phyloP scores from a whole-genome alignment of 495 filamentous ascomycete genomes.

The Penicillium chermesinum region DNA sequence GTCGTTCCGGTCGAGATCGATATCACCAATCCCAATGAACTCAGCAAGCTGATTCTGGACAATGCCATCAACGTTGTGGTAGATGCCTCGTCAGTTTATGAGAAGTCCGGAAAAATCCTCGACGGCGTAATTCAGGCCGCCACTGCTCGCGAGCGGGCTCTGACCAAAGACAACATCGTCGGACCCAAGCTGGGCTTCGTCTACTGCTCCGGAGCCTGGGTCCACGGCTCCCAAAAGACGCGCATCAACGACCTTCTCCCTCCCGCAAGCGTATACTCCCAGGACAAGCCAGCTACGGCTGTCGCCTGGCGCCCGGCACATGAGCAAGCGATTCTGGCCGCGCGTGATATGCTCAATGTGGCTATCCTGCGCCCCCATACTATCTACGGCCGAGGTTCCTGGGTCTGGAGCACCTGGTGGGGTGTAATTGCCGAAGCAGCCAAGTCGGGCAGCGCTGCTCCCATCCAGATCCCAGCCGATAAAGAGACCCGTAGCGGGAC shows the following conservation, averaged over 20 bases:
- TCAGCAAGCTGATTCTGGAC: constrained; percentile 13
- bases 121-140: constrained; percentile 17
- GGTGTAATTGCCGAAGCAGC: constrained; percentile 20
- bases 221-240: constrained; percentile 27
- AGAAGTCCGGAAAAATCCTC: constrained; percentile 16
- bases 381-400: constrained; percentile 30
- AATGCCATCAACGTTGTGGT: constrained; percentile 35
- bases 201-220: constrained; percentile 39
- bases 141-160: constrained; percentile 10
- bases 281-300: constrained; percentile 15
- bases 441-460: constrained; percentile 2
- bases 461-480: constrained; percentile 21
- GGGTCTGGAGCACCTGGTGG: constrained; percentile 22
- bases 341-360: constrained; percentile 31
- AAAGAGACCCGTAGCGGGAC: constrained; percentile 14
- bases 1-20: constrained; percentile 24
- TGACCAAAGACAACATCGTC: constrained; percentile 7
- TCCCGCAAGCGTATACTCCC: constrained; percentile 12
- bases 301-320: constrained; percentile 29
- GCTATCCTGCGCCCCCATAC: constrained; percentile 32
- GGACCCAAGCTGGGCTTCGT: constrained; percentile 39
- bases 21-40: constrained; percentile 8
- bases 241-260: constrained; percentile 28
- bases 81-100: constrained; percentile 21
- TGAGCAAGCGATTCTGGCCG: constrained; percentile 30